Evolutionary conservation across 345 rosid species (phyloP), one percentile per base, ranked within the genome.

Genomic region (Lepidium aucheri): DNA sequence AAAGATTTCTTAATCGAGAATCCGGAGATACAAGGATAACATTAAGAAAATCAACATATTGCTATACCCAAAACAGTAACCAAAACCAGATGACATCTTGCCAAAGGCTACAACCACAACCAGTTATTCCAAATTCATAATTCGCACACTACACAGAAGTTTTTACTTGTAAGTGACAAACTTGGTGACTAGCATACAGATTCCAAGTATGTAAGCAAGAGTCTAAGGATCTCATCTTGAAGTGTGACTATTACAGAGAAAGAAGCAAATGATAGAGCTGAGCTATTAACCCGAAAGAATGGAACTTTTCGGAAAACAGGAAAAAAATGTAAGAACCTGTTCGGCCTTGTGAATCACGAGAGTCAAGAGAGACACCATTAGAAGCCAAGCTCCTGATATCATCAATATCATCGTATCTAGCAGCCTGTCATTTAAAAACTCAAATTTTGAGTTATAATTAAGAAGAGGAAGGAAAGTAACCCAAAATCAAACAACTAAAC

Each of bases 301-400:
- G 17, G 1, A 12, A 42, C 35, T 50, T 49, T 59, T 0, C 1
- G 6, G 35, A 24, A 13, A 46, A 32, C 16, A 10, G 16, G 43
- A 22, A 17, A 55, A 34, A 17, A 35, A 14, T n/a, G 40, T 22
- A 8, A 51, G 30, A 16, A 88, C 96, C 95, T 64, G 99, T 84
- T 34, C 92, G 85, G 70, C 99, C 97, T 60, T 80, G 76, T 18
- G 90, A 85, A 67, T 94, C 99, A 69, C 84, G 86, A 32, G 96
- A 88, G 65, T 80, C 73, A 22, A 94, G 88, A 73, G 88, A 74
- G 69, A 88, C 77, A 8, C 99, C 99, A 26, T 79, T 33, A 30
- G 82, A 78, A 7, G 70, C 88, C 56, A 88, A 72, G 77, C 81
- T 79, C 74, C 3, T 70, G 41, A 90, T 68, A 65, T 88, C 90